Base-by-base conservation (phyloP, 1,139 yeast species). In the Nakaseomyces bracarensis region DNA sequence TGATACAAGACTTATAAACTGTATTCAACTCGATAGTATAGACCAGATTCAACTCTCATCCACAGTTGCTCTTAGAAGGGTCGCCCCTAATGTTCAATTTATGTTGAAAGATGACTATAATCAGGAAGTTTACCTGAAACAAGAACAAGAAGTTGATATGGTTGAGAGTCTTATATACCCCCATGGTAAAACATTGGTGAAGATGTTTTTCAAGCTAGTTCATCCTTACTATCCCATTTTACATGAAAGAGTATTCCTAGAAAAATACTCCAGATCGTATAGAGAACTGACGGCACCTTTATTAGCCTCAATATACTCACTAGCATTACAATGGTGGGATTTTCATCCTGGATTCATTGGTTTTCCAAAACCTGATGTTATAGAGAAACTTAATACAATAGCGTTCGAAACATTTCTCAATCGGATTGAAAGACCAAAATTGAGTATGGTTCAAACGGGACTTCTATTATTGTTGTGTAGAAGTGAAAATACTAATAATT, bases 301-400 rank as follows among this genome's bases (percentile, higher is more conserved):
- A 40, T 63, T 82, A 36, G 89, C 91, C 1, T 80, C 87, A 0
- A 86, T 82, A 1, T 82, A 82, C 54, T 77, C 79, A 3, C 63
- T 82, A 42, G 86, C 91, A 0, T 72, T 79, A 31, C 86, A 81
- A 58, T 82, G 89, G 85, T 82, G 91, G 91, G 87, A 82, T 51
- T 79, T 79, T 52, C 91, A 82, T 53, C 82, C 87, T 2, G 77
- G 72, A 43, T 64, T 82, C 42, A 53, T 66, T 10, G 78, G 79
- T 39, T 75, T 71, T 44, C 77, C 82, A 0, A 81, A 80, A 52
- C 91, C 91, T 0, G 77, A 79, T 55, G 60, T 60, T 8, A 76
- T 75, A 16, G 73, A 70, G 8, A 78, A 80, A 1, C 58, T 82
- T 45, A 77, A 75, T 52, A 75, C 75, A 48, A 74, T 80, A 49